These are phyloP conservation scores for Fusarium devonianum DNA, from an alignment of 2,329 filamentous ascomycete genomes.

Conservation along the genomic window DNA sequence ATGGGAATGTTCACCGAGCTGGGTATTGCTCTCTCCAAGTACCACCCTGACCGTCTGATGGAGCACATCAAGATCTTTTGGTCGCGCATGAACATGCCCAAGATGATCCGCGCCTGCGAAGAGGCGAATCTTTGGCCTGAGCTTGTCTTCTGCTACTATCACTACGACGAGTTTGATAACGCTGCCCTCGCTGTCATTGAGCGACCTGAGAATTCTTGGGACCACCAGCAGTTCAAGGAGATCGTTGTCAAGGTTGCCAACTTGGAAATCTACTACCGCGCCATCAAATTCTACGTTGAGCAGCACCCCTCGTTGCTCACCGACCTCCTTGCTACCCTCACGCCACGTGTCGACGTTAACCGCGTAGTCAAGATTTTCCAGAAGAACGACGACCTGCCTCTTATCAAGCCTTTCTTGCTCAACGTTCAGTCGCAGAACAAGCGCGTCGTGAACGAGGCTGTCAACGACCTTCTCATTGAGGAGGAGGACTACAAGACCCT, in stretches of 20 bases:
- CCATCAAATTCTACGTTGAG: conserved; percentile 95
- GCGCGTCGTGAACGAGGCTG: conserved; percentile 95
- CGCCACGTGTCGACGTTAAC: conserved; percentile 95
- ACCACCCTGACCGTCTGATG: conserved; percentile 95
- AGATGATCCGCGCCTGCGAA: conserved; percentile 93
- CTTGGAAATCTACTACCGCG: conserved; percentile 98
- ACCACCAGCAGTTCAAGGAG: conserved; percentile 99
- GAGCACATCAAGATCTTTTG: conserved; percentile 99
- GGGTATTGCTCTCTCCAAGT: conserved; percentile 90
- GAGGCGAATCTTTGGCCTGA: conserved; percentile 97
- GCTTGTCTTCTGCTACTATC: conserved; percentile 95
- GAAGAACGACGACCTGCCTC: conserved; percentile 95
- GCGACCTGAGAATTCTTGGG: conserved; percentile 95
- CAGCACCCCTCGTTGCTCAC: conserved; percentile 95
- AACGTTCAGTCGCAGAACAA: conserved; percentile 98
- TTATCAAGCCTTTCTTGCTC: conserved; percentile 98
- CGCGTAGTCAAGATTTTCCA: conserved; percentile 99
- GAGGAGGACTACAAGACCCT: conserved; percentile 99
- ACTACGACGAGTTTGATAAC: conserved; percentile 99
- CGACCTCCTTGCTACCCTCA: conserved; percentile 91
- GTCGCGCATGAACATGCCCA: conserved; percentile 96
- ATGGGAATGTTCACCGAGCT: conserved; percentile 98
- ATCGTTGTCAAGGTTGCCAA: conserved; percentile 98
- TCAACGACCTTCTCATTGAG: conserved; percentile 97
- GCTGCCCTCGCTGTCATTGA: conserved; percentile 98